Evolutionary conservation across 345 rosid genomes (phyloP).

Genomic region (Eucalyptus sp.): DNA sequence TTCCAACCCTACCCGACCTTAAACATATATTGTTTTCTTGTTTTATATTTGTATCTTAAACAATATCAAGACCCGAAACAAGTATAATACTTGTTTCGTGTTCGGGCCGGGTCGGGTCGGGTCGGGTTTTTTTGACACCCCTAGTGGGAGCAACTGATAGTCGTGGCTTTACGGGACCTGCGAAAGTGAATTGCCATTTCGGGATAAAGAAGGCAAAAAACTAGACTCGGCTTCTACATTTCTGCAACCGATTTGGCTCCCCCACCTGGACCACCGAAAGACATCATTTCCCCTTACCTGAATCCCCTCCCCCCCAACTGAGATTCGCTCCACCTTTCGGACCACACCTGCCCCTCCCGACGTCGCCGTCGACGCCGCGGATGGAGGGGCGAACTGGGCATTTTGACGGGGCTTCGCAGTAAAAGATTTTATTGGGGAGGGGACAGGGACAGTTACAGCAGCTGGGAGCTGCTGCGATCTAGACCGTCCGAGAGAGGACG

Average conservation of each 20-base stretch:
- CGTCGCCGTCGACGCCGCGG: background rate
- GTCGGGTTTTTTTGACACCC: no score
- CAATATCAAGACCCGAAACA: no score
- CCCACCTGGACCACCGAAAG: background rate
- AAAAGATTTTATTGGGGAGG: background rate
- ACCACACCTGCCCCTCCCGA: conserved; percentile 8
- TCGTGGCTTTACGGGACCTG: conserved; percentile 51
- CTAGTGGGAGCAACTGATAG: conserved; percentile 38
- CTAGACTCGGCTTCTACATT: background rate
- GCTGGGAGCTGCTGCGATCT: background rate
- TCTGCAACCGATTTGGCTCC: background rate
- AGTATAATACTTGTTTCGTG: no score
- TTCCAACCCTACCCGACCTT: no score
- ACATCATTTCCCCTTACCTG: conserved; percentile 7
- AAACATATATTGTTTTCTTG: no score
- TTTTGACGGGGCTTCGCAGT: background rate
- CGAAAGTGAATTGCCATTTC: conserved; percentile 29
- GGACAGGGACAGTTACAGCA: background rate
- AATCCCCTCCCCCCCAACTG: background rate
- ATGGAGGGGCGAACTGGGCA: background rate
- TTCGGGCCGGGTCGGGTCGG: no score
- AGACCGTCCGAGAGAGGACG: background rate
- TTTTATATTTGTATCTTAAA: no score
- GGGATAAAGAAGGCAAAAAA: conserved; percentile 25
- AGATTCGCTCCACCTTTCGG: background rate